Evolutionary conservation across 177 flowering plant species (phyloP), one percentile per base, ranked within the genome.

Genomic region (Telopea speciosissima): DNA sequence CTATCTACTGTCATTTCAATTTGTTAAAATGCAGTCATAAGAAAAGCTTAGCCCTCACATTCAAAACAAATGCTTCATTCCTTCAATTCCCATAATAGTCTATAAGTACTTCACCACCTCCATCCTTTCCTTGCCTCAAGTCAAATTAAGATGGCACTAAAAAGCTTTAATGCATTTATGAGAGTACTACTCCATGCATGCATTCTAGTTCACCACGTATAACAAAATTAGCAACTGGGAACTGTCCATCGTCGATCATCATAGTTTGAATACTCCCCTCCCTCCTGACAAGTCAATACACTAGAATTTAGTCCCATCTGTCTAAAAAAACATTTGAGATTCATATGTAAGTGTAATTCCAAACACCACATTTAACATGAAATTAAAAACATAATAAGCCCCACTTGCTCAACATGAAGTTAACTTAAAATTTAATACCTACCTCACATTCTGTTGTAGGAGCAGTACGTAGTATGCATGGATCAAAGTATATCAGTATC

Each of bases 161-260:
- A n/a, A n/a, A n/a, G n/a, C n/a, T n/a, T n/a, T n/a, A n/a, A n/a
- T n/a, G n/a, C n/a, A n/a, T n/a, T n/a, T n/a, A n/a, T n/a, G n/a
- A n/a, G n/a, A n/a, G n/a, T n/a, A n/a, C n/a, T n/a, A n/a, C n/a
- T n/a, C n/a, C n/a, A n/a, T n/a, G n/a, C n/a, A n/a, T n/a, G n/a
- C n/a, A n/a, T n/a, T n/a, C n/a, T n/a, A n/a, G n/a, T 81, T 87
- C 72, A 78, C 79, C 67, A 86, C 86, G 1, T 78, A n/a, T n/a
- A n/a, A n/a, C 78, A 76, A 89, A 86, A 2, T 36, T 75, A 8
- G 89, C 73, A 36, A 87, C 89, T 23, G 93, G 90, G 68, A 80
- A 81, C 73, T 77, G 79, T 62, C 90, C 91, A 74, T 87, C 83
- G 82, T n/a, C n/a, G n/a, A n/a, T 89, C 91, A 75, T 85, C 88